Percentiles rank a stretch among this genome's conserved stretches.
Conservation (phyloP, 257 asterid species). For the Mentha longifolia region DNA sequence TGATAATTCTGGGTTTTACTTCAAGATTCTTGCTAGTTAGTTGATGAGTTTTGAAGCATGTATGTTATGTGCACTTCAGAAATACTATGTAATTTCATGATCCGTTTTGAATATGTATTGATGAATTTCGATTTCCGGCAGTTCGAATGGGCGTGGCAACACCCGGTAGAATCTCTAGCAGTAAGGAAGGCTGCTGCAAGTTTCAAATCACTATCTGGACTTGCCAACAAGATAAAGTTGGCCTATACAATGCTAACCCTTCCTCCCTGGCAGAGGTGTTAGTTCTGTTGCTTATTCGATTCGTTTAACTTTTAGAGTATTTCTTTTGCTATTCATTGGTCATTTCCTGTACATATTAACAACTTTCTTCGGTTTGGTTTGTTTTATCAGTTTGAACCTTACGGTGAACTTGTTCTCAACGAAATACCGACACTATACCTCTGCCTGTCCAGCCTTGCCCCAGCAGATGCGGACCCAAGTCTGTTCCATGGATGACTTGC, state of each 20-base stretch:
- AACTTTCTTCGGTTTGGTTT: background rate
- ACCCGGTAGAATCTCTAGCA: slow-evolving; percentile 81
- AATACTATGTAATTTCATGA: too few species aligned
- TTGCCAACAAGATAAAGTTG: slow-evolving; percentile 83
- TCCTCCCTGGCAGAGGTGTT: slow-evolving; percentile 86
- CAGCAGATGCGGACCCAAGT: slow-evolving; percentile 45
- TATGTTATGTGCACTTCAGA: too few species aligned
- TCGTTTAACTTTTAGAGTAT: background rate
- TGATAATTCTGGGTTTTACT: background rate
- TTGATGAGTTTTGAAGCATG: background rate
- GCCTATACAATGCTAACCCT: slow-evolving; percentile 86
- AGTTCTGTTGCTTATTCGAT: background rate
- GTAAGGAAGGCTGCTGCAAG: slow-evolving; percentile 70
- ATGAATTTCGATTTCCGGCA: slow-evolving; percentile 38
- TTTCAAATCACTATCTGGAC: slow-evolving; percentile 80
- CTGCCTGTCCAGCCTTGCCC: slow-evolving; percentile 65
- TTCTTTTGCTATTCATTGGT: background rate
- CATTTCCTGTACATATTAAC: background rate
- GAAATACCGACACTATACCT: slow-evolving; percentile 61
- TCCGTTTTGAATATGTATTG: background rate
- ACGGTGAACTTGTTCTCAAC: slow-evolving; percentile 87
- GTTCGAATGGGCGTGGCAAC: slow-evolving; percentile 99
- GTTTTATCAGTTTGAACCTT: slow-evolving; percentile 65
- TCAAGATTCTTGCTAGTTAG: background rate
- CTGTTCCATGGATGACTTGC: slow-evolving; percentile 79